These are phyloP conservation scores for Penicillium brasilianum DNA, from an alignment of 2,329 filamentous ascomycete genomes.

Conservation along the genomic window DNA sequence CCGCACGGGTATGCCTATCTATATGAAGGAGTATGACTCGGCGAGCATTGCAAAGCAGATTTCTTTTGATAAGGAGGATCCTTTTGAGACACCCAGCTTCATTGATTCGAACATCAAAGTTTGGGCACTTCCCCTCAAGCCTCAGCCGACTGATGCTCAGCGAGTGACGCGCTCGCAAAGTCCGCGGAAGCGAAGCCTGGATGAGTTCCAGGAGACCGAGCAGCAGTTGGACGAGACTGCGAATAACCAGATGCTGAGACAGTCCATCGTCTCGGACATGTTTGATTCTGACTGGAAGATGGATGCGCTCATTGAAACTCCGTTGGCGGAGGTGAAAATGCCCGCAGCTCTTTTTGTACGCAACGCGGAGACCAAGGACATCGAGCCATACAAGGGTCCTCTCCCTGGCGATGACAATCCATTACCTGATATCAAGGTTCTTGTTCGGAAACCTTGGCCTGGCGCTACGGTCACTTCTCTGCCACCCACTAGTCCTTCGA, in stretches of 20 bases:
- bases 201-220: constrained; percentile 51
- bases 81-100: constrained; percentile 66
- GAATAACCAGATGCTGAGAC: constrained; percentile 58
- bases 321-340: constrained; percentile 68
- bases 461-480: constrained; percentile 67
- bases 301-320: constrained; percentile 70
- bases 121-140: constrained; percentile 74
- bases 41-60: constrained; percentile 34
- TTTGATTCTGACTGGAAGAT: constrained; percentile 77
- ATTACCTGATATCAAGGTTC: constrained; percentile 70
- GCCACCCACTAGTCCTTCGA: constrained; percentile 69
- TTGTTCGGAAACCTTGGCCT: constrained; percentile 80
- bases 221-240: constrained; percentile 29
- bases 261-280: constrained; percentile 73
- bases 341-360: constrained; percentile 74
- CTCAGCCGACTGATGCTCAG: constrained; percentile 21
- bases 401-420: constrained; percentile 57
- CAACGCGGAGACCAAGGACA: constrained; percentile 63
- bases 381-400: constrained; percentile 74
- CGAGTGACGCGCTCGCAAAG: constrained; percentile 36
- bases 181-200: constrained; percentile 55
- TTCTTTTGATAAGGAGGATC: constrained; percentile 26
- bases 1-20: constrained; percentile 77
- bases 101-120: constrained; percentile 77
- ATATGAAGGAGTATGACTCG: constrained; percentile 68